phyloP scores from a whole-genome alignment of 805 yeast species.

The Cyberlindnera xylosilytica region DNA sequence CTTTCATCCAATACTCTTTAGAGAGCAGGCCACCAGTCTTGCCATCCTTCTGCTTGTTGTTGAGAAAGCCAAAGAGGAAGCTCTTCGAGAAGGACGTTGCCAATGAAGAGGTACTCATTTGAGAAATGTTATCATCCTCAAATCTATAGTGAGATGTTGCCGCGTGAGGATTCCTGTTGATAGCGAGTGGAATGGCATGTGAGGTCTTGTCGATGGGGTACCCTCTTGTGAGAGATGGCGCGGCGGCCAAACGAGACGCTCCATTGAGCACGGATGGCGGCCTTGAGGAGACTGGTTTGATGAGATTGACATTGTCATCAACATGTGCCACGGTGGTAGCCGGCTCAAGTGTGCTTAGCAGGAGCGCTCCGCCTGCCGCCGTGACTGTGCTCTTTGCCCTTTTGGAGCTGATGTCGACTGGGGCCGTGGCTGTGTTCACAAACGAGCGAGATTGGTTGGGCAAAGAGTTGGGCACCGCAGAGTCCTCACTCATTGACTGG shows the following conservation, averaged over 20 bases:
- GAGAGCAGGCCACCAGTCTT: constrained; percentile 31
- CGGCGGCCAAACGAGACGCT: constrained; percentile 2
- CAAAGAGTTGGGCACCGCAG: neutral
- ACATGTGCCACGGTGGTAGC: constrained; percentile 18
- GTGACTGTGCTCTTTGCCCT: constrained; percentile 16
- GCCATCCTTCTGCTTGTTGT: constrained; percentile 28
- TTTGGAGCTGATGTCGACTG: neutral
- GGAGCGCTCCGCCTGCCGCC: constrained; percentile 21
- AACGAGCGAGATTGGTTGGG: neutral
- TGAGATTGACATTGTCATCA: constrained; percentile 18
- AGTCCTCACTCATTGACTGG: too few relatives aligned
- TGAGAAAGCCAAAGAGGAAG: constrained; percentile 40
- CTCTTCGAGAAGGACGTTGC: constrained; percentile 41
- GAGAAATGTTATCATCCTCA: constrained; percentile 34
- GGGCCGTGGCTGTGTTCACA: neutral
- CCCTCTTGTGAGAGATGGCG: constrained; percentile 12
- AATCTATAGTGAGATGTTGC: constrained; percentile 20
- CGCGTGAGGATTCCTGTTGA: constrained; percentile 14
- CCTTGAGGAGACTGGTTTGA: constrained; percentile 20
- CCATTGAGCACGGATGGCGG: constrained; percentile 21
- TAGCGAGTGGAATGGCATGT: constrained; percentile 19
- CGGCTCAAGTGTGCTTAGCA: constrained; percentile 23
- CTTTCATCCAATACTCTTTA: constrained; percentile 93
- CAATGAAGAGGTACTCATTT: constrained; percentile 38
- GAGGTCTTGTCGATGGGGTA: constrained; percentile 6